Base-by-base conservation (phyloP, 129 eudicot species). In the Calendula officinalis region DNA sequence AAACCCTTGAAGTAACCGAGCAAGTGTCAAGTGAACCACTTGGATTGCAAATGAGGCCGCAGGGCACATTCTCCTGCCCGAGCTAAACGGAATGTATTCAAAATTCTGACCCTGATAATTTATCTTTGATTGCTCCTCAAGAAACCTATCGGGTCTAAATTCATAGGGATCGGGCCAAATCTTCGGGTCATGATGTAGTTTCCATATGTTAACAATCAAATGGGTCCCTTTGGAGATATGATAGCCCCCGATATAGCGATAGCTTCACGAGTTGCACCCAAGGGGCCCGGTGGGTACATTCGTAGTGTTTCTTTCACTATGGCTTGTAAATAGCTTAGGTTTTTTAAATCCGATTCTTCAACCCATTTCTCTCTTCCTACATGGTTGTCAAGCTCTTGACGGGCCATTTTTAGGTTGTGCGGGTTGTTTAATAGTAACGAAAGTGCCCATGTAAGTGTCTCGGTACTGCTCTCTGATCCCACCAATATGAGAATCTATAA, bases 211-310 rank as follows among this genome's bases (percentile, higher is more conserved):
- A 6, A 80, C 79, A 9, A 80, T 76, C 47, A 84, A 36, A 22
- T 84, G 69, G 2, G 91, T 78, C 6, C 84, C 84, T 41, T 75
- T 71, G 0, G 81, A 68, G 8, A 81, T 52, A 10, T 42, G 39
- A 50, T 77, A 74, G 3, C 52, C 60, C 5, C 77, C 77, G 2
- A 84, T 16, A 11, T 37, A 3, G 22, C 60, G 0, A 53, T 57
- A 60, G 91, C 80, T 55, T 80, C 78, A 6, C 63, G 83, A 13
- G 86, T 83, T 35, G 77, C 83, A 8, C 72, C 60, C 5, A 84
- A 54, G 0, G 90, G 81, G 11, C 83, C 84, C 5, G 90, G 86
- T 33, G 90, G 90, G 81, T 84, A 84, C 55, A 84, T 34, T 3
- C 89, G 74, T 8, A 83, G 67, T 6, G 85, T 80, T 67, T 83